These are phyloP conservation scores for Paracoccidioides brasiliensis DNA, from an alignment of 2,329 filamentous ascomycete species.

Conservation along the genomic window DNA sequence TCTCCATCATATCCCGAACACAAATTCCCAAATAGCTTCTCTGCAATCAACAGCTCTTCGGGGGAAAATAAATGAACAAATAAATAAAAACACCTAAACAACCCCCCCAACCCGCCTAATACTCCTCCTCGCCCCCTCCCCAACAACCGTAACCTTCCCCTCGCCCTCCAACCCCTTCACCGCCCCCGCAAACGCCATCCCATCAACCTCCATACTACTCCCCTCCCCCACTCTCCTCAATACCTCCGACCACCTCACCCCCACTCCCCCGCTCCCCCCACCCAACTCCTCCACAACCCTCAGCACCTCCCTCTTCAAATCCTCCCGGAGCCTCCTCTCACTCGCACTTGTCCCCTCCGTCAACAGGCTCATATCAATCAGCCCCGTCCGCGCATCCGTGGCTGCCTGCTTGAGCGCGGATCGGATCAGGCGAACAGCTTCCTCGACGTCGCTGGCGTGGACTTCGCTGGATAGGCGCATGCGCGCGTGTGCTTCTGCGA, in stretches of 20 bases:
- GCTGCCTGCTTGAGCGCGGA: slow-evolving; percentile 90
- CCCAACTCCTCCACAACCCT: slow-evolving; percentile 66
- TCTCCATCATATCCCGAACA: background rate
- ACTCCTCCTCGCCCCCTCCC: slow-evolving; percentile 71
- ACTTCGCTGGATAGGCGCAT: slow-evolving; percentile 77
- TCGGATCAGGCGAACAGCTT: slow-evolving; percentile 86
- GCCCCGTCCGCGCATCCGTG: slow-evolving; percentile 78
- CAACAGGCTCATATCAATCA: slow-evolving; percentile 92
- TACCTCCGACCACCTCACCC: slow-evolving; percentile 68
- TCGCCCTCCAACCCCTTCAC: slow-evolving; percentile 72
- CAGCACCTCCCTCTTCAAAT: slow-evolving; percentile 70
- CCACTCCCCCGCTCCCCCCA: slow-evolving; percentile 40
- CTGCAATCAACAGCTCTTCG: too few relatives aligned
- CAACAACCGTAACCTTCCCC: slow-evolving; percentile 63
- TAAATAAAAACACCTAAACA: slow-evolving; percentile 15
- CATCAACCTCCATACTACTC: slow-evolving; percentile 56
- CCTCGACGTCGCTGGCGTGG: slow-evolving; percentile 67
- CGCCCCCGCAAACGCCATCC: slow-evolving; percentile 68
- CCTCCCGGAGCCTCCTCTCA: slow-evolving; percentile 70
- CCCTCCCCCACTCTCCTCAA: slow-evolving; percentile 59
- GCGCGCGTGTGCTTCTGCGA: slow-evolving; percentile 91
- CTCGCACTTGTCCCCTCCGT: slow-evolving; percentile 85
- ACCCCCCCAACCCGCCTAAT: slow-evolving; percentile 60
- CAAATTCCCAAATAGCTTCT: background rate
- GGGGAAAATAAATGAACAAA: background rate